A percentile compares a stretch with the other conserved stretches of the same genome.
Conservation (phyloP, 169 alveolate genomes). For the Cryptosporidium baileyi region DNA sequence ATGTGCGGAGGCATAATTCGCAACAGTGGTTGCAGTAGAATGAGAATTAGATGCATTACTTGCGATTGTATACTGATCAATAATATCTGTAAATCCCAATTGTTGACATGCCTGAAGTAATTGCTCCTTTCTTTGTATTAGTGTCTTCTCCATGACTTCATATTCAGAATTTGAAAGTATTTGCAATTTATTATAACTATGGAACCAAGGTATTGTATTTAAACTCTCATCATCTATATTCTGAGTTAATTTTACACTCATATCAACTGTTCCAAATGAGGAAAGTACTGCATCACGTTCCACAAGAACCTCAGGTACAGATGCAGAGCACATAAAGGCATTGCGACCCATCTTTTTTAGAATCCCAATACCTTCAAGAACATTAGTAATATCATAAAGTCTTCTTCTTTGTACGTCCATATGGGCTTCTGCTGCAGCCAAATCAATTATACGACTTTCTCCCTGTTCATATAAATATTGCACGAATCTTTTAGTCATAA, state of each 20-base stretch:
- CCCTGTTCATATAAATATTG: conserved; percentile 69
- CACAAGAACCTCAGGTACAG: conserved; percentile 69
- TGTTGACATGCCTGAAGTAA: conserved; percentile 65
- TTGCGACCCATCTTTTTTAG: conserved; percentile 72
- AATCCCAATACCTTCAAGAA: conserved; percentile 83
- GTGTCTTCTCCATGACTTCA: conserved; percentile 64
- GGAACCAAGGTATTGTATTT: conserved; percentile 47
- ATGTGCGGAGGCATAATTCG: conserved; percentile 14
- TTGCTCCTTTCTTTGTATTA: conserved; percentile 62
- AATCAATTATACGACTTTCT: conserved; percentile 53
- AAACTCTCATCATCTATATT: conserved; percentile 28
- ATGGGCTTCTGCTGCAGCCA: conserved; percentile 70
- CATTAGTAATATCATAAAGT: conserved; percentile 87
- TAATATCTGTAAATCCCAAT: conserved; percentile 57
- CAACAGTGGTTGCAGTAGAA: conserved; percentile 22
- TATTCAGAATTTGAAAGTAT: conserved; percentile 59
- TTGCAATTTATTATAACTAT: conserved; percentile 53
- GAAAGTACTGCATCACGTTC: conserved; percentile 70
- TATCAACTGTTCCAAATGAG: conserved; percentile 61
- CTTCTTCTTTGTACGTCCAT: conserved; percentile 82
- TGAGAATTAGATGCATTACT: conserved; percentile 12
- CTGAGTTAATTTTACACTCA: conserved; percentile 50
- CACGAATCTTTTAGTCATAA: conserved; percentile 60
- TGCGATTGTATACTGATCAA: conserved; percentile 67
- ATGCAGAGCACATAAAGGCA: conserved; percentile 66